phyloP scores from a whole-genome alignment of 768 basidiomycete genomes.

The Amanita molliuscula region DNA sequence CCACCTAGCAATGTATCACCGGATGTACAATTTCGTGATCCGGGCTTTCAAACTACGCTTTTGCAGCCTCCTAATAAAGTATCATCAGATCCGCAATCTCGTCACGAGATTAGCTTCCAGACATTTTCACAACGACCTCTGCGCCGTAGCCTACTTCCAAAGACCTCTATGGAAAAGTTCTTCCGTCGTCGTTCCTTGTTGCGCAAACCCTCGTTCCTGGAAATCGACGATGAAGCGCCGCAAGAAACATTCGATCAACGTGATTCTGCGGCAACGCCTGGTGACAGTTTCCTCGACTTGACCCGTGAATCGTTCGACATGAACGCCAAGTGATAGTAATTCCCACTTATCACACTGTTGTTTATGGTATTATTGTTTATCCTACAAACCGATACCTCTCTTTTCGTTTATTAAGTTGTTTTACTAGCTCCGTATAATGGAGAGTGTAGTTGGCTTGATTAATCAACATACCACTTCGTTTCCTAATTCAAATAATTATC shows the following conservation, averaged over 20 bases:
- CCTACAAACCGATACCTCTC: neutral
- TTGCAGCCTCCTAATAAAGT: neutral
- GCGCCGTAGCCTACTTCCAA: conserved; percentile 20
- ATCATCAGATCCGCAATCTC: neutral
- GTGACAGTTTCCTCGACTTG: conserved; percentile 41
- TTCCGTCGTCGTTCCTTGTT: conserved; percentile 43
- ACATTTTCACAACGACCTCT: conserved; percentile 6
- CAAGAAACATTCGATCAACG: conserved; percentile 18
- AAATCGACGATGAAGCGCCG: conserved; percentile 47
- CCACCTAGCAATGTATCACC: neutral
- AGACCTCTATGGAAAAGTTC: conserved; percentile 26
- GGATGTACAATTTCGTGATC: neutral
- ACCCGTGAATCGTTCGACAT: conserved; percentile 44
- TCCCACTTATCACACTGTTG: conserved; percentile 11
- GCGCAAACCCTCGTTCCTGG: conserved; percentile 64
- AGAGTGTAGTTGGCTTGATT: conserved; percentile 3
- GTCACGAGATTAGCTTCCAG: neutral
- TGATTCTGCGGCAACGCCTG: conserved; percentile 13
- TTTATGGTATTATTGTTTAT: conserved; percentile 2
- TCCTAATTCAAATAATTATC: neutral
- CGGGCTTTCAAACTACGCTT: neutral
- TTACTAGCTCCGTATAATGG: conserved; percentile 4
- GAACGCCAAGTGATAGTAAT: conserved; percentile 5
- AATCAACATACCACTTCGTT: neutral
- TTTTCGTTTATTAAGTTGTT: neutral